Evolutionary conservation across 371 early-diverging fungal species (phyloP), one percentile per base, ranked within the genome.

Genomic region (Nematocida ausubeli): DNA sequence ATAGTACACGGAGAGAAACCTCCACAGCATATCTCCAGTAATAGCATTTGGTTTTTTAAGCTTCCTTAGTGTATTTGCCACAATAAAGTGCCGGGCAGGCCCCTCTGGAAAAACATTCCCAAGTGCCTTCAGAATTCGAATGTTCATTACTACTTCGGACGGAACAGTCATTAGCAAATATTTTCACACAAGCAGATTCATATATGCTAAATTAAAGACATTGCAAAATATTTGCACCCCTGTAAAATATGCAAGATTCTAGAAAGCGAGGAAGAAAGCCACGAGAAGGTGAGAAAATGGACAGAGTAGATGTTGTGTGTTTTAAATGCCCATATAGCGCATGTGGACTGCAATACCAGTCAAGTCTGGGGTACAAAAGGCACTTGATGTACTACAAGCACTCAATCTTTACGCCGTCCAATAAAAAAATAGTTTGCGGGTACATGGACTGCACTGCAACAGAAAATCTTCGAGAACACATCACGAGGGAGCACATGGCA

Each of bases 31-130:
- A 7, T 65, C 64, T 37, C 80, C 50, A 19, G 82, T 81, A 14
- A 86, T 82, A 9, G 81, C 67, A 65, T 86, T 84, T 26, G 86
- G 85, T 50, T 80, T 86, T 65, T 86, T 86, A 9, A 86, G 34
- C 35, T 75, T 78, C 64, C 64, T 81, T 32, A 85, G 63, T 6
- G 85, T 75, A 44, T 30, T 54, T 14, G 83, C 44, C 70, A 86
- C 81, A 2, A 62, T 50, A 70, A 86, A 85, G 62, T 85, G 79
- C 63, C 79, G 82, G 16, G 67, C 56, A 22, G 80, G 58, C 34
- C 86, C 86, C 32, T 80, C 65, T 4, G 83, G 82, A 35, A 58
- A 72, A 3, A 62, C 49, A 4, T 81, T 69, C 47, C 51, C 82
- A 2, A 86, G 47, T 64, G 86, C 86, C 69, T 85, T 83, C 39